phyloP scores from a whole-genome alignment of 192 early-diverging fungal genomes.

The Podila horticola region DNA sequence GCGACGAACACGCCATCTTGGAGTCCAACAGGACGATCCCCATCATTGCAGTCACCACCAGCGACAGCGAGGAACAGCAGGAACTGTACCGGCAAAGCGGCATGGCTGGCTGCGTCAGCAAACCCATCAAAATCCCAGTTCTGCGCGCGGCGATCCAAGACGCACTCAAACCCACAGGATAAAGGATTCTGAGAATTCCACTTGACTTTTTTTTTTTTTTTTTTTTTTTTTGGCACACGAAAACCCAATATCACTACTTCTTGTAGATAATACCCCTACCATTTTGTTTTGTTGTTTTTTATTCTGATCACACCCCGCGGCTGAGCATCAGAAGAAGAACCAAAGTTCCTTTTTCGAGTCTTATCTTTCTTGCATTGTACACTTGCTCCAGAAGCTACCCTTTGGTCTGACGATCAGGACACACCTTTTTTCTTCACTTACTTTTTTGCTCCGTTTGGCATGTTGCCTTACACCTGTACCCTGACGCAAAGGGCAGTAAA shows the following conservation, averaged over 20 bases:
- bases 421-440: no score
- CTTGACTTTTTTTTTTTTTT: neutral
- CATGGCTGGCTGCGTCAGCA: constrained; percentile 65
- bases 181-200: neutral
- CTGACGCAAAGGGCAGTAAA: no score
- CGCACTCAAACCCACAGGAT: constrained; percentile 4
- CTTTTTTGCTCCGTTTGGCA: no score
- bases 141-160: constrained; percentile 44
- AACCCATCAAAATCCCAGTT: constrained; percentile 52
- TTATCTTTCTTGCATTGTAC: no score
- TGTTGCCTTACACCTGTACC: no score
- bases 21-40: constrained; percentile 61
- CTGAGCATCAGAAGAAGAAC: no score
- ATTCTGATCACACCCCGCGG: neutral
- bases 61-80: constrained; percentile 55
- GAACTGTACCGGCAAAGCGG: constrained; percentile 60
- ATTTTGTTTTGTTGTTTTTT: neutral
- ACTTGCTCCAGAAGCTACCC: no score
- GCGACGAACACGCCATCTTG: constrained; percentile 46
- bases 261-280: neutral
- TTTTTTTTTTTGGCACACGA: no score
- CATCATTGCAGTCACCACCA: constrained; percentile 75
- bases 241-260: no score
- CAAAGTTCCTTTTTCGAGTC: no score
- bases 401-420: no score